phyloP scores from a whole-genome alignment of 2,329 filamentous ascomycete species.

The Diplodia corticola region DNA sequence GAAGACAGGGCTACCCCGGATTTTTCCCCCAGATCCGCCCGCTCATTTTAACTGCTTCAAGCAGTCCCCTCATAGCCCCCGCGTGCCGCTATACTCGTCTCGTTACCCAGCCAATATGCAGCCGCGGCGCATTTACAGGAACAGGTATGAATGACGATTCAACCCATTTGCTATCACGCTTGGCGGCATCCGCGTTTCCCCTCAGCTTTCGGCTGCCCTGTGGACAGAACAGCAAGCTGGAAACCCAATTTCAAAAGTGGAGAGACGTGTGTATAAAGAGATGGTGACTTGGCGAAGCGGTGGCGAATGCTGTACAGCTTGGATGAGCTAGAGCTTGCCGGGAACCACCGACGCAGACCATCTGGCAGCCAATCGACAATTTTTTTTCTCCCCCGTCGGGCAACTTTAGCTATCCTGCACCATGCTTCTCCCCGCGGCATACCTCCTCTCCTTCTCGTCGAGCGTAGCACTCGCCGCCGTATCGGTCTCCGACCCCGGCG shows the following conservation, averaged over 20 bases:
- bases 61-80: background rate
- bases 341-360: background rate
- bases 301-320: too few relatives aligned
- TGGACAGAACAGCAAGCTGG: background rate
- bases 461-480: background rate
- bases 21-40: constrained; percentile 1
- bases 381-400: too few relatives aligned
- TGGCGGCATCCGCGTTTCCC: background rate
- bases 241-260: background rate
- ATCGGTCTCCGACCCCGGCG: background rate
- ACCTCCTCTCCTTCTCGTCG: background rate
- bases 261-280: background rate
- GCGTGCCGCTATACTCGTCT: background rate
- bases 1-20: constrained; percentile 2
- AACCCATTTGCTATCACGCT: background rate
- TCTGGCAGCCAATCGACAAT: background rate
- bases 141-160: background rate
- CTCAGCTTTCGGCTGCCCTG: background rate
- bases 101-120: background rate
- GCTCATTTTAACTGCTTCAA: background rate
- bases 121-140: background rate
- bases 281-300: background rate
- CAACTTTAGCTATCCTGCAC: background rate
- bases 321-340: background rate
- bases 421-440: background rate